These are phyloP conservation scores for Dactylellina parvicollis DNA, from an alignment of 2,329 filamentous ascomycete genomes.

Conservation along the genomic window DNA sequence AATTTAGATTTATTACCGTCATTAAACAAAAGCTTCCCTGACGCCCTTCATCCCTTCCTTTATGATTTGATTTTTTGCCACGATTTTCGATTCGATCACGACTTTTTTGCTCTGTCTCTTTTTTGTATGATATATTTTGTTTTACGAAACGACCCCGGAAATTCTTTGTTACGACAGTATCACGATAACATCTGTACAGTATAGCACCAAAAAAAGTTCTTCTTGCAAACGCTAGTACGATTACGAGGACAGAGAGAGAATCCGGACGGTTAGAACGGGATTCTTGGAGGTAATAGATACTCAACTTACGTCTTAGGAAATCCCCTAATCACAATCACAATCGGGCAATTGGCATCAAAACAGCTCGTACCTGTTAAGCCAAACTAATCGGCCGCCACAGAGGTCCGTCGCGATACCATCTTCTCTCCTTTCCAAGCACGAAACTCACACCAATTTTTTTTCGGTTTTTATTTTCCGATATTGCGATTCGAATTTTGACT, in stretches of 20 bases:
- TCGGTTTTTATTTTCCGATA: not conserved
- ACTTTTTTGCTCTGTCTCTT: conserved; percentile 2
- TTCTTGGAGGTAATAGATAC: conserved; percentile 31
- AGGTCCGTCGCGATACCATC: conserved; percentile 11
- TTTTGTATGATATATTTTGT: not conserved
- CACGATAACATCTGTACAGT: conserved; percentile 35
- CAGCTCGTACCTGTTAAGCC: conserved; percentile 22
- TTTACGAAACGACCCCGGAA: conserved; percentile 8
- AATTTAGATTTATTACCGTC: conserved; percentile 28
- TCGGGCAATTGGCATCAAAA: conserved; percentile 36
- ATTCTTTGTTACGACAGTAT: conserved; percentile 25
- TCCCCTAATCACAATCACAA: conserved; percentile 48
- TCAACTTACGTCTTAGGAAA: conserved; percentile 47
- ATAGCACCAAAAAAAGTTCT: conserved; percentile 16
- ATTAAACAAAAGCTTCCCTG: conserved; percentile 9
- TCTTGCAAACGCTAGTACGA: conserved; percentile 39
- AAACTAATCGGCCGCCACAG: conserved; percentile 3
- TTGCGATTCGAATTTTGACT: not conserved
- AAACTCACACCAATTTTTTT: not conserved
- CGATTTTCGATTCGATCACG: not conserved
- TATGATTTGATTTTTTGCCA: not conserved
- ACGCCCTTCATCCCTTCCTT: conserved; percentile 34
- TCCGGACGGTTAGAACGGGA: conserved; percentile 22
- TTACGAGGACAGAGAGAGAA: conserved; percentile 27
- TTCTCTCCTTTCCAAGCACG: not conserved